Base-by-base conservation (phyloP, 2,329 filamentous ascomycete genomes). In the Alternaria arborescens region DNA sequence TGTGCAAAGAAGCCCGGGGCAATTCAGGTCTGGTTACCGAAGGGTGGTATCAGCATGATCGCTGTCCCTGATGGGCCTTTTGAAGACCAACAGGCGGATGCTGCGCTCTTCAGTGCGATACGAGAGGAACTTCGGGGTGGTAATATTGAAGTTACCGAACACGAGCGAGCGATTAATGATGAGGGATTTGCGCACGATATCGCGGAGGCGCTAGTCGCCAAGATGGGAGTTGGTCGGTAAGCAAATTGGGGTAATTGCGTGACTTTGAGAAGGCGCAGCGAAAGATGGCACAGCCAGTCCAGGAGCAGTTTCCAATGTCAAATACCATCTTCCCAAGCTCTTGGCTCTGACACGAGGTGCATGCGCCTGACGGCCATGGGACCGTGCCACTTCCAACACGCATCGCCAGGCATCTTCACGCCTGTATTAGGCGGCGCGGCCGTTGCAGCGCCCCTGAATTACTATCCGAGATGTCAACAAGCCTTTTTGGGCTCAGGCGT, bases 21-120 rank as follows among this genome's bases (percentile, higher is more conserved):
- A 54, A 80, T 87, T 1, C 79, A 87, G 64, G 82, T 92, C 0
- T 84, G 88, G 76, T 71, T 91, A 8, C 89, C 89, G 0, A 79
- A 73, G 10, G 84, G 83, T 1, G 89, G 89, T 0, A 74, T 91
- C 12, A 91, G 89, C 70, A 83, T 86, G 78, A 82, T 92, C 47
- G 82, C 87, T 8, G 82, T 66, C 69, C 85, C 72, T 20, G 82
- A 78, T 1, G 83, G 79, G 3, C 78, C 87, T 0, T 91, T 90
- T 68, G 77, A 82, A 64, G 82, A 87, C 71, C 64, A 71, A 3
- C 71, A 80, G 32, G 83, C 83, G 3, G 85, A 87, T 66, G 70
- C 75, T 16, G 78, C 75, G 6, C 67, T 88, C 18, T 84, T 85
- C 56, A 67, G 75, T 0, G 78, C 82, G 0, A 74, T 91, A 16